phyloP scores from a whole-genome alignment of 2,329 filamentous ascomycete genomes.

The Pseudofabraea citricarpa region DNA sequence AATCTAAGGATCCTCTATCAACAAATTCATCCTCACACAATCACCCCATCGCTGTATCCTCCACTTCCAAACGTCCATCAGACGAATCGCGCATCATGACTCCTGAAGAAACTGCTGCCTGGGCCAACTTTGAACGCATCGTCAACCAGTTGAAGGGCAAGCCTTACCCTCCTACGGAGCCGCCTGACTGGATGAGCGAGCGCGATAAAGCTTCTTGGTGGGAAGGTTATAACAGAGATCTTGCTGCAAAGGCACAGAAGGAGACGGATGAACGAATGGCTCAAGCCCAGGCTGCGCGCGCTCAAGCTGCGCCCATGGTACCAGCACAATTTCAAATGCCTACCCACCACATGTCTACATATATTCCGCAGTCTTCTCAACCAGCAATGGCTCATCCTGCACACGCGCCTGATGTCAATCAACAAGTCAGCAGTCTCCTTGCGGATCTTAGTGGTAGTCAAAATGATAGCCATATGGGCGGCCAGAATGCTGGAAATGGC shows the following conservation, averaged over 20 bases:
- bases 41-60: conserved; percentile 5
- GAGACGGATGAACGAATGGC: conserved; percentile 31
- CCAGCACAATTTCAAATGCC: conserved; percentile 13
- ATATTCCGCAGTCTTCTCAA: conserved; percentile 9
- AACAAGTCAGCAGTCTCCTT: conserved; percentile 23
- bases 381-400: conserved; percentile 2
- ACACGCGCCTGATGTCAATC: conserved; percentile 14
- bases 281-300: conserved; percentile 17
- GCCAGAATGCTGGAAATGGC: too few relatives aligned
- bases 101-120: conserved; percentile 10
- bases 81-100: background rate
- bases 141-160: conserved; percentile 37
- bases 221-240: conserved; percentile 38
- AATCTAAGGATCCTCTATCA: conserved; percentile 7
- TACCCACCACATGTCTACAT: conserved; percentile 10
- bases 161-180: conserved; percentile 44
- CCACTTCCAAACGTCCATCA: too few relatives aligned
- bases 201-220: conserved; percentile 48
- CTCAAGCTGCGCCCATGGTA: conserved; percentile 22
- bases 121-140: conserved; percentile 17
- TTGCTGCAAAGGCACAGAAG: conserved; percentile 33
- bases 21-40: background rate
- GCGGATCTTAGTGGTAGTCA: conserved; percentile 8
- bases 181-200: conserved; percentile 48
- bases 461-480: too few relatives aligned